Base-by-base conservation (phyloP, 2,329 filamentous ascomycete genomes). In the Phialophora macrospora region DNA sequence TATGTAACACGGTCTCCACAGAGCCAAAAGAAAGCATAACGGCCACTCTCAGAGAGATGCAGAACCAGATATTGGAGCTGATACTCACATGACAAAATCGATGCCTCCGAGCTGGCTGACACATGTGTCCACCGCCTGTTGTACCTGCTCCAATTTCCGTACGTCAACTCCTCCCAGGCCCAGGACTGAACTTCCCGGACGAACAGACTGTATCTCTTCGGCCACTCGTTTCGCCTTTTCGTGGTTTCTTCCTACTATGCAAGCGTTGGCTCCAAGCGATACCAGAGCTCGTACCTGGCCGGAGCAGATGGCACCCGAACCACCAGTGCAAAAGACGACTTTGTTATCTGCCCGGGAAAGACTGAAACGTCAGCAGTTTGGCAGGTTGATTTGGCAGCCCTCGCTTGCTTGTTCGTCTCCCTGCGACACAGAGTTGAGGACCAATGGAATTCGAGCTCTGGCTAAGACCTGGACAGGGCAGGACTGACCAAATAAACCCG, bases 261-360 rank as follows among this genome's bases (percentile, higher is more conserved):
- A 96, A 57, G 94, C 94, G 73, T 97, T 90, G 52, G 93, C 93
- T 59, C 94, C 94, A 5, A 98, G 87, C 66, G 93, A 86, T 24
- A 98, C 92, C 66, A 98, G 82, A 4, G 94, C 94, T 70, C 92
- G 87, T 32, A 96, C 95, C 81, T 98, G 94, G 64, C 91, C 93
- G 73, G 90, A 94, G 81, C 94, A 97, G 74, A 98, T 98, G 28
- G 90, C 89, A 60, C 94, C 94, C 3, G 92, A 92, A 62, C 94
- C 94, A 64, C 94, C 94, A 3, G 94, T 98, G 74, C 96, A 96
- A 79, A 98, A 97, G 71, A 94, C 86, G 46, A 98, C 93, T 74
- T 95, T 93, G 75, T 89, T 58, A 7, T 20, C 58, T 60, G 46
- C 22, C 1, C 30, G 14, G 6, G 20, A 11, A 48, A 48, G 44